Conservation (phyloP, 495 filamentous ascomycete species). For the Aspergillus wentii region DNA sequence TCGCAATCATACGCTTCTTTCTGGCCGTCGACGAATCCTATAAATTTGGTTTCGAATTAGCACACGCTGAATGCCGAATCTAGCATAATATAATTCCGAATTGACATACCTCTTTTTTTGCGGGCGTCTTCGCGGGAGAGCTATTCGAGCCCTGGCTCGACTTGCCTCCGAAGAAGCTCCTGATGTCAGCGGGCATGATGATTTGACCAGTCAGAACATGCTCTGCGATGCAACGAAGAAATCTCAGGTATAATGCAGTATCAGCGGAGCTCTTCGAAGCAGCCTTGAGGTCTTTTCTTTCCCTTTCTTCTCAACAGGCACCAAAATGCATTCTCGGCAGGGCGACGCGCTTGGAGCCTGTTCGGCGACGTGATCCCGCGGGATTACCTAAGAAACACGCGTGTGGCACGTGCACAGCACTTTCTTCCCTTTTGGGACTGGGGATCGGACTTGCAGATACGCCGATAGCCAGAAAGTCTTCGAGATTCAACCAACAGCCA, state of each 20-base stretch:
- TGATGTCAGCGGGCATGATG: constrained; percentile 71
- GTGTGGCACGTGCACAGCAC: constrained; percentile 21
- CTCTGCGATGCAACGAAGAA: not conserved
- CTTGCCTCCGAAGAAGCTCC: constrained; percentile 70
- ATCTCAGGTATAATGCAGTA: too few species aligned
- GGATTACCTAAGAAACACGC: constrained; percentile 27
- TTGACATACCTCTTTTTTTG: constrained; percentile 38
- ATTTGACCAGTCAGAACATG: constrained; percentile 5
- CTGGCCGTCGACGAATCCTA: constrained; percentile 31
- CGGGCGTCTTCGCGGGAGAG: constrained; percentile 26
- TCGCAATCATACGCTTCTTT: constrained; percentile 32
- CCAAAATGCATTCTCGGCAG: constrained; percentile 1
- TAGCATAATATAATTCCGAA: too few species aligned
- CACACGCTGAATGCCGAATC: too few species aligned
- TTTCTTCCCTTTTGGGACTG: constrained; percentile 17
- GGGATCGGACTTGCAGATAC: constrained; percentile 29
- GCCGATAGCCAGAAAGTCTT: constrained; percentile 21
- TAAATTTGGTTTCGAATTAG: constrained; percentile 1
- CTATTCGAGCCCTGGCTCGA: constrained; percentile 24
- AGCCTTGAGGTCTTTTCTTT: too few species aligned
- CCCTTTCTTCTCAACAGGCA: too few species aligned
- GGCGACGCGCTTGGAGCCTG: constrained; percentile 29
- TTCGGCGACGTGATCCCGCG: constrained; percentile 26
- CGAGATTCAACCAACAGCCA: constrained; percentile 6
- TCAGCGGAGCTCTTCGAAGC: too few species aligned